Evolutionary conservation across 192 early-diverging fungal genomes (phyloP), one percentile per base, ranked within the genome.

Genomic region (Umbelopsis ramanniana): DNA sequence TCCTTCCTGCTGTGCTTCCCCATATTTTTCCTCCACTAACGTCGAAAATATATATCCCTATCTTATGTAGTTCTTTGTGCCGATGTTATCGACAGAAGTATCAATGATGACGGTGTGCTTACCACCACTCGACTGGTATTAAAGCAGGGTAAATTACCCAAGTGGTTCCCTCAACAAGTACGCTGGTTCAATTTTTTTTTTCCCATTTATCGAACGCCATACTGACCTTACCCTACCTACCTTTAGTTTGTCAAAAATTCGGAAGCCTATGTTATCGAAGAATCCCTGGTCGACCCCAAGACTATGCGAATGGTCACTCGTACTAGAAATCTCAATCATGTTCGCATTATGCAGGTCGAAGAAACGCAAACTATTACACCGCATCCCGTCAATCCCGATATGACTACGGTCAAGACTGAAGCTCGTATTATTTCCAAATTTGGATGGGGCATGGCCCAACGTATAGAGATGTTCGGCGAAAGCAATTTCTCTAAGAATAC

Each of bases 261-360:
- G 35, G 94, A 96, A 53, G 94, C 95, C 8, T 97, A 89, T 81
- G 93, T 98, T 33, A 84, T 99, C 57, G 98, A 99, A 79, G 89
- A 93, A 69, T 93, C 95, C 4, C 86, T 87, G 57, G 89, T 98
- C 46, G 89, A 99, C 82, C 90, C 91, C 14, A 72, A 81, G 54
- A 78, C 81, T n/a, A 81, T 87, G 57, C 92, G 82, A 46, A 95
- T 99, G 90, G 85, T 87, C 19, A 95, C 94, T 19, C 82, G 85
- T 2, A 93, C 94, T 48, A 89, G 91, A 70, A 99, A 99, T 78
- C 80, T 99, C 48, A 95, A 92, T 67, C 97, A 99, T 80, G 95
- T 89, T 35, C 92, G 97, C 57, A 78, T 96, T 19, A 92, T 98
- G 89, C 87, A 95, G 74, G 90, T 99, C 37, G 95, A 97, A 77